These are phyloP conservation scores for Colletotrichum siamense DNA, from an alignment of 2,329 filamentous ascomycete genomes.

Conservation along the genomic window DNA sequence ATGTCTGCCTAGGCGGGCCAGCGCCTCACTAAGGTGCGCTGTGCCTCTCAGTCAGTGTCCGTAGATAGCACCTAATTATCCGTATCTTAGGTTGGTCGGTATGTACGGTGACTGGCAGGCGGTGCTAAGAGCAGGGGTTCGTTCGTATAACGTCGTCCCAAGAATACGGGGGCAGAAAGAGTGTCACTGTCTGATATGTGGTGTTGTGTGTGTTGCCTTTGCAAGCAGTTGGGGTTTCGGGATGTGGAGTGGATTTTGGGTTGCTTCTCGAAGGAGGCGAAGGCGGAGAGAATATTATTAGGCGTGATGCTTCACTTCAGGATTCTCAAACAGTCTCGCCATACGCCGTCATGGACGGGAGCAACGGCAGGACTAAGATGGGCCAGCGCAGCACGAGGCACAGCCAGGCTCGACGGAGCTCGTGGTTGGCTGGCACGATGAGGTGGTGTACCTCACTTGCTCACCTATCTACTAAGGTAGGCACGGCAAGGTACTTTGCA, in stretches of 20 bases:
- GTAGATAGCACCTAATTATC: not conserved
- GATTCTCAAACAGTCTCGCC: not conserved
- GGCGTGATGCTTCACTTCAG: not conserved
- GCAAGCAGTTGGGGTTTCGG: not conserved
- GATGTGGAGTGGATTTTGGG: not conserved
- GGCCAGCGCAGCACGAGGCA: not conserved
- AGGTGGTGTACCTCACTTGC: not conserved
- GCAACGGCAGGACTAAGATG: constrained; percentile 3
- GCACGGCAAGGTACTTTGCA: not conserved
- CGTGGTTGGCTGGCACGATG: not conserved
- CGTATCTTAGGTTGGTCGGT: not conserved
- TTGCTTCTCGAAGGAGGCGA: not conserved
- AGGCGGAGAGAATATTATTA: not conserved
- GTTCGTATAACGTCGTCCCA: constrained; percentile 13
- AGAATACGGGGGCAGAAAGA: not conserved
- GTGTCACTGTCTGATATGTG: not conserved
- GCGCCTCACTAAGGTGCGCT: not conserved
- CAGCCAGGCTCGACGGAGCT: not conserved
- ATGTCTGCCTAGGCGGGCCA: not conserved
- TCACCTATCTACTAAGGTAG: not conserved
- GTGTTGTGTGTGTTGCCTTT: not conserved
- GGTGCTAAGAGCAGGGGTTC: constrained; percentile 15
- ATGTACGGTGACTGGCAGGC: not conserved
- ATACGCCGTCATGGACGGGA: not conserved
- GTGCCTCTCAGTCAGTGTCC: not conserved